A percentile compares a stretch with the other conserved stretches of the same genome.
These are phyloP conservation scores for Dipteronia sinensis DNA, from an alignment of 345 rosid species.

Conservation along the genomic window DNA sequence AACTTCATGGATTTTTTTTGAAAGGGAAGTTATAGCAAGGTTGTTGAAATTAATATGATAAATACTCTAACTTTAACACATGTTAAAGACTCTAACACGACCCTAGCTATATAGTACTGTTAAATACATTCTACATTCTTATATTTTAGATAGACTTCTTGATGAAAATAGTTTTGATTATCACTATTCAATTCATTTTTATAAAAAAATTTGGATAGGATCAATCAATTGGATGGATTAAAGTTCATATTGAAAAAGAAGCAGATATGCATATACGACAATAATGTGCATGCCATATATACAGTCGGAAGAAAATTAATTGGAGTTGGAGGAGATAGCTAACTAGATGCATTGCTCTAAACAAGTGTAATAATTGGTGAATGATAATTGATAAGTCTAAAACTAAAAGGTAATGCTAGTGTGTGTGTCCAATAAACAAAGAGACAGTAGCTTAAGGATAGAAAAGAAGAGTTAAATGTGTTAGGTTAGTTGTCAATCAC, in stretches of 20 bases:
- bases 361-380: neutral
- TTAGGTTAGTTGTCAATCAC: slow-evolving; percentile 38
- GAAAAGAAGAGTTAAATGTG: slow-evolving; percentile 16
- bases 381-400: slow-evolving; percentile 21
- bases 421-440: slow-evolving; percentile 18
- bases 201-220: neutral
- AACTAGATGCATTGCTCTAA: neutral
- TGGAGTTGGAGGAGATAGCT: neutral
- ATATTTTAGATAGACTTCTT: neutral
- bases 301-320: neutral
- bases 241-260: neutral
- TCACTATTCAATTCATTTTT: neutral
- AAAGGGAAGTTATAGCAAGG: too few relatives aligned
- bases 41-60: too few relatives aligned
- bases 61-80: too few relatives aligned
- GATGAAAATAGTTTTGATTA: neutral
- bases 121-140: too few relatives aligned
- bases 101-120: too few relatives aligned
- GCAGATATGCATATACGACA: neutral
- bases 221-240: neutral
- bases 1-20: too few relatives aligned
- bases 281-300: neutral
- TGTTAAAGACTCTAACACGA: too few relatives aligned
- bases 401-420: neutral
- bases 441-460: slow-evolving; percentile 13